Evolutionary conservation across 2,329 filamentous ascomycete species (phyloP), one percentile per base, ranked within the genome.

Genomic region (Davidsoniella neocaledoniae): DNA sequence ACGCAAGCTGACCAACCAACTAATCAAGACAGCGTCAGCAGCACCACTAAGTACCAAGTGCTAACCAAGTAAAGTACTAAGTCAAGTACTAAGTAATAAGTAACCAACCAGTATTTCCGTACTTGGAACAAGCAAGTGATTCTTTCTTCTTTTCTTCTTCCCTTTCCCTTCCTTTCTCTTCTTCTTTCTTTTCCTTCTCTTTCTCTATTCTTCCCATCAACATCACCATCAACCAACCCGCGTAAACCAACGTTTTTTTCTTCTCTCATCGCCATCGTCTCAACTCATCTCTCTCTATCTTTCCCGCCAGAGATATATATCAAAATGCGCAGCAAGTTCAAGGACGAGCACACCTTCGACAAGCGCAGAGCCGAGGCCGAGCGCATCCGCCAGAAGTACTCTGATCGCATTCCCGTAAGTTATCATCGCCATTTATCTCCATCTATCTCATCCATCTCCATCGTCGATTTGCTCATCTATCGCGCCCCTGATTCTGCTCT

Each of bases 351-450:
- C 69, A 87, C 86, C 61, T 96, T 96, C 67, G 91, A 96, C 83
- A 98, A 98, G 86, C 87, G 91, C 73, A 95, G 96, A 86, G 91
- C 91, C 58, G 91, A 98, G 73, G 91, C 91, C 65, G 91, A 98
- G 76, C 88, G 91, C 68, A 95, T 95, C 67, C 87, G 91, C 59
- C 88, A 95, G 74, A 98, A 98, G 72, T 98, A 98, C 67, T 81
- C 86, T 59, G 91, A 98, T 68, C 86, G 91, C 61, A 98, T 98
- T 70, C 91, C 91, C 47, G 91, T 95, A 79, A 66, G 87, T 79
- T 54, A 40, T 48, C n/a, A 29, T 41, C n/a, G 42, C 43, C 50
- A 53, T 56, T 50, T 50, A 49, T 39, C 39, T 51, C 21, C 21
- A 42, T 43, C 7, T 48, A 40, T 48, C 17, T 44, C 42, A 25